phyloP scores from a whole-genome alignment of 1,284 basidiomycete species.

The Meira nashicola region DNA sequence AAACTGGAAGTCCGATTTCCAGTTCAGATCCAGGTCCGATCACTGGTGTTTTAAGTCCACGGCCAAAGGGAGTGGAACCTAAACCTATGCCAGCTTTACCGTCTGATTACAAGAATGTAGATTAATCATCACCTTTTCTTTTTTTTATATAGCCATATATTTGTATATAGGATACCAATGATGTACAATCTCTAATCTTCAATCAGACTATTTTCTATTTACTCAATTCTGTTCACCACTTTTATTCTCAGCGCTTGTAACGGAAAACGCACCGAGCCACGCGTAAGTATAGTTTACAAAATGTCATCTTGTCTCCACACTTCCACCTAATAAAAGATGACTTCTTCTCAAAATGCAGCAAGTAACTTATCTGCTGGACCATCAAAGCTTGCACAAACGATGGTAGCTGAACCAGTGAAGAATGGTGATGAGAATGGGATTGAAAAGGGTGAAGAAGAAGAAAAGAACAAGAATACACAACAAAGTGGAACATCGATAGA shows the following conservation, averaged over 20 bases:
- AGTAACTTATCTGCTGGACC: neutral
- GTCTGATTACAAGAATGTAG: too few species aligned
- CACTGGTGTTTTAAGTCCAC: constrained; percentile 4
- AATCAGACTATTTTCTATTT: too few species aligned
- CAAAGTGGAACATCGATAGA: neutral
- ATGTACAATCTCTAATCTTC: too few species aligned
- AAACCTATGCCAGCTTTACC: too few species aligned
- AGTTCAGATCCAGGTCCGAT: neutral
- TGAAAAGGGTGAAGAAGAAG: too few species aligned
- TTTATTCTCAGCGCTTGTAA: too few species aligned
- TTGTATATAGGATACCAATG: too few species aligned
- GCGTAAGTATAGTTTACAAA: too few species aligned
- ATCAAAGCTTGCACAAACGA: neutral
- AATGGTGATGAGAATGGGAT: neutral
- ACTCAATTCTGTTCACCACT: too few species aligned
- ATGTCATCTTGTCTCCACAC: too few species aligned
- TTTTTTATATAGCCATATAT: too few species aligned
- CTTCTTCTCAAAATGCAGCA: neutral
- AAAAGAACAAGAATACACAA: neutral
- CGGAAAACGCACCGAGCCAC: too few species aligned
- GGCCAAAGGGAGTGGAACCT: neutral
- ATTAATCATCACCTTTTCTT: neutral
- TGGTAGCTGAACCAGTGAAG: neutral
- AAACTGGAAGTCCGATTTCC: constrained; percentile 12
- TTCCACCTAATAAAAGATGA: neutral